phyloP scores from a whole-genome alignment of 1,284 basidiomycete species.

The Gymnopus androsaceus region DNA sequence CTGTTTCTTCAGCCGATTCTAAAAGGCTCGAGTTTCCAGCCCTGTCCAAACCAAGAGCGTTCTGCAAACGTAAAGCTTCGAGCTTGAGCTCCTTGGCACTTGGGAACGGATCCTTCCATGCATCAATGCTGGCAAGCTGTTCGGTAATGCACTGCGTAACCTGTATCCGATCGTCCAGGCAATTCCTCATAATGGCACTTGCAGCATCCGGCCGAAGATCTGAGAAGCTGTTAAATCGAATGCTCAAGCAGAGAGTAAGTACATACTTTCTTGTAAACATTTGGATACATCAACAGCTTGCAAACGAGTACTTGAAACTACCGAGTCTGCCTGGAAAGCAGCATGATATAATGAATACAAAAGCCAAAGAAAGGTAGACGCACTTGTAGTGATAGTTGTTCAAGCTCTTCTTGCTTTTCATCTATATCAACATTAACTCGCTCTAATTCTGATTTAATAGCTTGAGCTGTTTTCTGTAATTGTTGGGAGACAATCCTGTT shows the following conservation, averaged over 20 bases:
- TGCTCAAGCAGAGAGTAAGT: not conserved
- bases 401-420: conserved; percentile 5
- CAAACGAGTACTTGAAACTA: not conserved
- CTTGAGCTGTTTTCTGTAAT: not conserved
- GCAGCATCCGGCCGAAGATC: not conserved
- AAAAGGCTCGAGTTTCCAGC: not conserved
- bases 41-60: not conserved
- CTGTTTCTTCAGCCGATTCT: conserved; percentile 5
- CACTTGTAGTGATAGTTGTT: conserved; percentile 4
- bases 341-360: not conserved
- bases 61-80: conserved; percentile 8
- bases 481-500: conserved; percentile 3
- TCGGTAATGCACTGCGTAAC: not conserved
- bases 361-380: not conserved
- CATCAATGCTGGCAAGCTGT: not conserved
- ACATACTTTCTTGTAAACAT: conserved; percentile 1
- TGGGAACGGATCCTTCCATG: not conserved
- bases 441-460: not conserved
- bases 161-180: not conserved
- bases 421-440: not conserved
- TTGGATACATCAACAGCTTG: not conserved
- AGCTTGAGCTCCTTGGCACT: not conserved
- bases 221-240: not conserved
- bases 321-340: not conserved
- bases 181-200: not conserved